phyloP scores from a whole-genome alignment of 2,329 filamentous ascomycete genomes.

The Trichoderma brevicompactum region DNA sequence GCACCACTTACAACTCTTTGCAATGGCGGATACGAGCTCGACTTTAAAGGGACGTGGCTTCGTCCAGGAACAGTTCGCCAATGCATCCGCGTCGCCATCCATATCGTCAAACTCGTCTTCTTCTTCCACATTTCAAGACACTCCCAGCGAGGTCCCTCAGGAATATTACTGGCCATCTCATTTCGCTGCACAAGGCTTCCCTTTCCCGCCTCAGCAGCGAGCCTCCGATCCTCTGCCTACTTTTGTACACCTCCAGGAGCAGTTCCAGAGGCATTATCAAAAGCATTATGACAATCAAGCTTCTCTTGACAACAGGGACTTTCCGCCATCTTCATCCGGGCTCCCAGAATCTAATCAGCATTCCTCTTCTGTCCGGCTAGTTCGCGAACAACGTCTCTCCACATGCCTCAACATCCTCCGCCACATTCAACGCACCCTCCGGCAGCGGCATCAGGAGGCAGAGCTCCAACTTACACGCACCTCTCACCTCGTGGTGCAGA shows the following conservation, averaged over 20 bases:
- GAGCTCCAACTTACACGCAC: not conserved
- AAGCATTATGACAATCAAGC: not conserved
- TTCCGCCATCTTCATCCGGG: not conserved
- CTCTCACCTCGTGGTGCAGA: not conserved
- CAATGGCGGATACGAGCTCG: not conserved
- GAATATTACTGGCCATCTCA: conserved; percentile 12
- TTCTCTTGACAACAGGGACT: not conserved
- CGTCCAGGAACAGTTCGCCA: not conserved
- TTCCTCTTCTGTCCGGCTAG: not conserved
- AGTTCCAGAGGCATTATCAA: not conserved
- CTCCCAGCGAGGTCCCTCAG: not conserved
- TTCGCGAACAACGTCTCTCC: conserved; percentile 8
- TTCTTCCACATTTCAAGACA: not conserved
- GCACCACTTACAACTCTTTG: not conserved
- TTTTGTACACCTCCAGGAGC: not conserved
- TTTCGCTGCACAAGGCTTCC: not conserved
- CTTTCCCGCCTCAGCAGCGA: not conserved
- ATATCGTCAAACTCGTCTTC: not conserved
- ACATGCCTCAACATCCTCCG: conserved; percentile 21
- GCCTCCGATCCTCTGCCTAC: not conserved
- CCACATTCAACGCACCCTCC: not conserved
- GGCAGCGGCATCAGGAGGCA: conserved; percentile 4
- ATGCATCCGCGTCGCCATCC: not conserved
- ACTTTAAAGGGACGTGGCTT: not conserved
- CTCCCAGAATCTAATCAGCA: not conserved